Percentiles rank a stretch among this genome's conserved stretches.
Evolutionary conservation across 2,329 filamentous ascomycete species (phyloP).

Genomic region (Hypomyces rosellus): DNA sequence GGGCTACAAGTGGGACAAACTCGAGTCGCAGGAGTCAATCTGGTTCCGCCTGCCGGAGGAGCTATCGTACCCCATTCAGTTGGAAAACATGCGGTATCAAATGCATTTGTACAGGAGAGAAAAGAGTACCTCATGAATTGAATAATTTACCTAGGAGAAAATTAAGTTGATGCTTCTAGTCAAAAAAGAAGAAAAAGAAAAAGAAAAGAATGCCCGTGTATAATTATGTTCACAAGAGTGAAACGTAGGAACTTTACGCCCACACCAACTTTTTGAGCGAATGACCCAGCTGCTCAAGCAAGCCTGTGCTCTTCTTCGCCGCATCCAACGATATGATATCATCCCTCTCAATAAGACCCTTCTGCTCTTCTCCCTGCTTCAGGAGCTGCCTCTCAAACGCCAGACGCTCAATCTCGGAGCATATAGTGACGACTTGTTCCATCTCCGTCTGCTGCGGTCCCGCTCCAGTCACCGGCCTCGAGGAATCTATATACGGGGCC

Average conservation of each 20-base stretch:
- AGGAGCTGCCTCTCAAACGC: constrained; percentile 43
- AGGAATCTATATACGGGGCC: constrained; percentile 48
- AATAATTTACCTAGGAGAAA: not conserved
- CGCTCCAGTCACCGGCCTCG: constrained; percentile 46
- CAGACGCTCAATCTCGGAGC: constrained; percentile 68
- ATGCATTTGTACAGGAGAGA: constrained; percentile 66
- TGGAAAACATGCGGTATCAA: constrained; percentile 96
- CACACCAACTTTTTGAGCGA: constrained; percentile 92
- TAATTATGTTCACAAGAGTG: not conserved
- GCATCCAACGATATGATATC: constrained; percentile 81
- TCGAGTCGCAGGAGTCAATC: constrained; percentile 67
- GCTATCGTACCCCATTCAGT: constrained; percentile 71
- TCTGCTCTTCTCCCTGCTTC: constrained; percentile 35
- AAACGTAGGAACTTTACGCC: constrained; percentile 39
- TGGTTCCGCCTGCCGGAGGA: constrained; percentile 73
- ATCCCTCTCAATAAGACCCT: constrained; percentile 46
- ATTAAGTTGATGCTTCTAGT: not conserved
- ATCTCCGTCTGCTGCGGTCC: constrained; percentile 44
- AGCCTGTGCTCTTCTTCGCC: constrained; percentile 78
- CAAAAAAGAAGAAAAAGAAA: not conserved
- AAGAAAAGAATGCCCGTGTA: not conserved
- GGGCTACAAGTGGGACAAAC: constrained; percentile 59
- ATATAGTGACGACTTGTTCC: constrained; percentile 58
- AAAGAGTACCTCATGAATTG: constrained; percentile 13
- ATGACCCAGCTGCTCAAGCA: constrained; percentile 82